Evolutionary conservation across 805 yeast species (phyloP).

Genomic region (Candida sphagnicola): DNA sequence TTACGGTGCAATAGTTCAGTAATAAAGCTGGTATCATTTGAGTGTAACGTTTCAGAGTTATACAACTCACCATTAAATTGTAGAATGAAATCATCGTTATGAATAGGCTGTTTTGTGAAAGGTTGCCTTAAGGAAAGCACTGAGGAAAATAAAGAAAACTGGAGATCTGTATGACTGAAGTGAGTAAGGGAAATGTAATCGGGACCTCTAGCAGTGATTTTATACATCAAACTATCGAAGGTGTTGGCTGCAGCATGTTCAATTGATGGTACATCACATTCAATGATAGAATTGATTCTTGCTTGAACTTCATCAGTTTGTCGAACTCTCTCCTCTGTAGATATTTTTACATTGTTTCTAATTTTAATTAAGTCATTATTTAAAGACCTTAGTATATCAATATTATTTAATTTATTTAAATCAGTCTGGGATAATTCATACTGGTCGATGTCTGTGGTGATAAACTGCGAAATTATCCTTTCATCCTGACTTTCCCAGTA

Average conservation of each 20-base stretch:
- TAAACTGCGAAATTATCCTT: conserved; percentile 3
- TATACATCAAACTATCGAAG: conserved; percentile 37
- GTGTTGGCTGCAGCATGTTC: conserved; percentile 1
- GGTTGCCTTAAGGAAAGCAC: conserved; percentile 81
- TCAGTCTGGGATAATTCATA: conserved; percentile 13
- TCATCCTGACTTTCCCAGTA: conserved; percentile 9
- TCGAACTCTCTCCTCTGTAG: conserved; percentile 9
- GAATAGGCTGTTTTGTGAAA: conserved; percentile 66
- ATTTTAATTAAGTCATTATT: conserved; percentile 18
- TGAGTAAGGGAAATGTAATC: conserved; percentile 36
- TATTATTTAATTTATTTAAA: conserved; percentile 22
- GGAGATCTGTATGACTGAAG: conserved; percentile 4
- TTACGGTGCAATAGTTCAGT: conserved; percentile 28
- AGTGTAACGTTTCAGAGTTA: conserved; percentile 44
- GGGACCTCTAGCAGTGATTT: conserved; percentile 61
- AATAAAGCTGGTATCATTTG: conserved; percentile 65
- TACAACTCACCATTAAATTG: conserved; percentile 94
- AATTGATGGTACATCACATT: conserved; percentile 2
- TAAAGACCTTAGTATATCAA: conserved; percentile 23
- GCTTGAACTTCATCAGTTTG: conserved; percentile 11
- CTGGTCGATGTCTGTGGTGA: conserved; percentile 5
- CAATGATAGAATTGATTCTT: conserved; percentile 11
- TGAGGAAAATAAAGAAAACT: conserved; percentile 53
- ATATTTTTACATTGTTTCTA: conserved; percentile 25
- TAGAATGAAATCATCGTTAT: conserved; percentile 30